Base-by-base conservation (phyloP, 2,329 filamentous ascomycete genomes). In the Colletotrichum sp. region DNA sequence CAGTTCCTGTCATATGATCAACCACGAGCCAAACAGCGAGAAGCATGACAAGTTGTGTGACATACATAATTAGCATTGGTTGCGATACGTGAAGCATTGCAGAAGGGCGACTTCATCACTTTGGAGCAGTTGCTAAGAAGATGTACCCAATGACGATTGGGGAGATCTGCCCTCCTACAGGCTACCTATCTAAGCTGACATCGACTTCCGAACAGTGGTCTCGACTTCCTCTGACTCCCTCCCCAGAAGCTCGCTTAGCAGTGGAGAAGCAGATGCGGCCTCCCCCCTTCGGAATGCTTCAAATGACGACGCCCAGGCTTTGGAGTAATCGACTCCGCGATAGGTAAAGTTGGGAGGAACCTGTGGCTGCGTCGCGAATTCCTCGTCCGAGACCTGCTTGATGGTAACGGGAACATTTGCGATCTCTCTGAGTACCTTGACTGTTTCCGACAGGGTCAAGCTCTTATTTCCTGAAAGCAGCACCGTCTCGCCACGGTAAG, bases 401-500 rank as follows among this genome's bases (percentile, higher is more conserved):
- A 63, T 36, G 11, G 9, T 19, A 12, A 63, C 30, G 19, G 16
- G 28, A 7, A n/a, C 4, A 16, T 36, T 36, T 8, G 59, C 59
- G 59, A 63, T 22, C 30, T 63, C 19, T 19, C 59, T 30, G 30
- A 63, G 59, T 8, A 63, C 25, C 22, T 63, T 63, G 16, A 63
- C 30, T n/a, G 28, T 63, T 22, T 63, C 59, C 71, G 34, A 76
- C 71, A 72, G 77, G 73, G 63, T 78, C 71, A 55, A 77, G 78
- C 34, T 76, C 77, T 36, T 75, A 71, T 57, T 78, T 77, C n/a
- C 77, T 74, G 44, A 77, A 77, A 59, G 71, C 75, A 12, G 66
- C 74, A 5, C 76, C 22, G 27, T 78, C 32, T 39, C 19, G 16
- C n/a, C 8, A 8, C 28, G 30, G 19, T 63, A 39, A 34, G 60